Conservation (phyloP, 2,329 filamentous ascomycete species). For the Neospermospora avenae region DNA sequence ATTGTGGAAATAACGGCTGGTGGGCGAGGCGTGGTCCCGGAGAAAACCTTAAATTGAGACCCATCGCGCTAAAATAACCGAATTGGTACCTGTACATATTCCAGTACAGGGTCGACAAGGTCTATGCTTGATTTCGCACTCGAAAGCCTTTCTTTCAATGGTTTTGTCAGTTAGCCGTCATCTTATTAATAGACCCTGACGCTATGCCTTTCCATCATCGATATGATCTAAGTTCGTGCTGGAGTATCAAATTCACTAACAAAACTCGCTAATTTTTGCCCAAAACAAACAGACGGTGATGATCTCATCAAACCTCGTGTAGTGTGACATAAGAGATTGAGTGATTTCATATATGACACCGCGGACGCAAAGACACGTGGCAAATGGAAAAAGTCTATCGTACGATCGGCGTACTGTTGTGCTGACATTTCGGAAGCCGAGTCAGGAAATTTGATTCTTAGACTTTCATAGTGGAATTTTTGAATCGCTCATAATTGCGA, state of each 20-base stretch:
- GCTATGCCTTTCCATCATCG: background rate
- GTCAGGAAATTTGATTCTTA: background rate
- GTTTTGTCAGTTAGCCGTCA: background rate
- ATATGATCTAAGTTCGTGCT: background rate
- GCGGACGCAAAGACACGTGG: background rate
- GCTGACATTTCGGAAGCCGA: background rate
- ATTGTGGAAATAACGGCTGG: conserved; percentile 1
- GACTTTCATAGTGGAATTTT: background rate
- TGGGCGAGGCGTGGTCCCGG: background rate
- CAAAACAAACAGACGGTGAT: background rate
- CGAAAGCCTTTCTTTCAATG: background rate
- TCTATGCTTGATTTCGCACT: background rate
- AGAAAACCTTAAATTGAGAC: background rate
- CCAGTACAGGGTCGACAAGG: background rate
- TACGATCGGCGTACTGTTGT: background rate
- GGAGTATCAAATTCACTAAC: background rate
- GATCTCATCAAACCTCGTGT: background rate
- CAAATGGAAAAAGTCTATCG: background rate
- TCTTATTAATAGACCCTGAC: conserved; percentile 4
- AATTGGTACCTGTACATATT: conserved; percentile 2
- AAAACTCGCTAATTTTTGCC: background rate
- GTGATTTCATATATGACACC: background rate
- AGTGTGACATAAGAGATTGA: background rate
- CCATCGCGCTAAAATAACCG: background rate
- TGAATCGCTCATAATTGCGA: background rate